Percentiles rank a stretch among this genome's conserved stretches.
phyloP scores from a whole-genome alignment of 2,329 filamentous ascomycete genomes.

The Leptographium flavum region DNA sequence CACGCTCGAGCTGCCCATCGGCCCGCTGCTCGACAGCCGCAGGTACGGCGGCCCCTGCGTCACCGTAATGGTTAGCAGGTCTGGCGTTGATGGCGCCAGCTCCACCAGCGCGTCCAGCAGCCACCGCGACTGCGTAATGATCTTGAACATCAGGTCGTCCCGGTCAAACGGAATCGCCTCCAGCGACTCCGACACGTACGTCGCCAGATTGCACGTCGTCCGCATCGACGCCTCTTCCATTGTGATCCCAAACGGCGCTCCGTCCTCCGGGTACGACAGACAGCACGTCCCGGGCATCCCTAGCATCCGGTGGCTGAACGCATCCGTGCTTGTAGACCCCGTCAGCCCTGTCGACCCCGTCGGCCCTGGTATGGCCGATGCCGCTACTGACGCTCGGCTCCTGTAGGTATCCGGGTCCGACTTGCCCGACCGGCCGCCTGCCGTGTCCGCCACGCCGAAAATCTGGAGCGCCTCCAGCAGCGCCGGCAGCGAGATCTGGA shows the following conservation, averaged over 20 bases:
- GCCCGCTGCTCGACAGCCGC: slow-evolving; percentile 51
- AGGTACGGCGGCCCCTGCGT: slow-evolving; percentile 55
- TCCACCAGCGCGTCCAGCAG: slow-evolving; percentile 61
- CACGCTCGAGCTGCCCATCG: slow-evolving; percentile 48
- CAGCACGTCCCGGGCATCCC: slow-evolving; percentile 79
- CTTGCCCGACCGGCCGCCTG: slow-evolving; percentile 37
- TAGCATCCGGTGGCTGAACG: slow-evolving; percentile 71
- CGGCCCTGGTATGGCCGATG: too few relatives aligned
- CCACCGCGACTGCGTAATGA: slow-evolving; percentile 75
- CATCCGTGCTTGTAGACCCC: slow-evolving; percentile 43
- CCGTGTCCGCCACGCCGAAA: slow-evolving; percentile 68
- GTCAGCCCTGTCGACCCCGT: background rate
- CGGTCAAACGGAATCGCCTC: slow-evolving; percentile 84
- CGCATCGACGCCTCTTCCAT: slow-evolving; percentile 77
- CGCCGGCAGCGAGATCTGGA: slow-evolving; percentile 76
- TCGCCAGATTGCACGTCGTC: slow-evolving; percentile 79
- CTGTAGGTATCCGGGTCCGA: slow-evolving; percentile 45
- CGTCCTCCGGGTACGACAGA: slow-evolving; percentile 60
- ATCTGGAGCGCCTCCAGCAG: slow-evolving; percentile 92
- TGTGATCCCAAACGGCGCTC: slow-evolving; percentile 69
- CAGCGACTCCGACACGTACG: slow-evolving; percentile 61
- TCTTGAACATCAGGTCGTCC: slow-evolving; percentile 69
- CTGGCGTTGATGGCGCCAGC: slow-evolving; percentile 55
- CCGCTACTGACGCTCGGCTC: too few relatives aligned
- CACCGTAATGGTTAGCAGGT: slow-evolving; percentile 53